Base-by-base conservation (phyloP, 2,329 filamentous ascomycete genomes). In the Rugonectria rugulosa region DNA sequence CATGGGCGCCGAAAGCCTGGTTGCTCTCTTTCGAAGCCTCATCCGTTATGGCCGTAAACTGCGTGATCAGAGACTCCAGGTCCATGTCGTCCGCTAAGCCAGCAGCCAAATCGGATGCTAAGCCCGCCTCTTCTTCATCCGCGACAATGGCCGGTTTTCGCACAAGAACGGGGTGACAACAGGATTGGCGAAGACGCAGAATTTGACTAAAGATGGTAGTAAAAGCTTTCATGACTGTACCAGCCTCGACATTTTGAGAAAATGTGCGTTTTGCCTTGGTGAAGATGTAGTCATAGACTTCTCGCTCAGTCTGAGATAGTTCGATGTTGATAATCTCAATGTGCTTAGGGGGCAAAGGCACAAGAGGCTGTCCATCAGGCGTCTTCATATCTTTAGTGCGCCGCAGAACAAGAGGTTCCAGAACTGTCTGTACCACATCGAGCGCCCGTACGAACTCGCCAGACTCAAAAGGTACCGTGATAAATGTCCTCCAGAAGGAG, bases 341-440 rank as follows among this genome's bases (percentile, higher is more conserved):
- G 0, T 85, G 87, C 64, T 92, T 91, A 1, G 87, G 83, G 3
- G 95, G 95, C 6, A 99, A 77, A 0, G 90, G 86, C 1, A 99
- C 94, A 4, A 99, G 75, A 1, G 78, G 80, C 26, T 79, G 64
- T 6, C 95, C 95, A 48, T 90, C 86, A 0, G 95, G 94, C 0
- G 92, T 98, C 75, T 92, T 96, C 95, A 99, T 99, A 60, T 97
- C 93, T 72, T 99, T 99, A 0, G 95, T 99, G 57, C 95, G 85
- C 38, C 95, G 86, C 73, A 99, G 87, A 8, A 99, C 95, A n/a
- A 99, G 78, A 7, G 95, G 95, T 70, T 99, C 95, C 5, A 99
- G 77, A 0, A 99, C 94, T 0, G 94, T 99, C 71, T 99, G 95
- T 2, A 99, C 95, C 2, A 99, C 95, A 70, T 98, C 95, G 7